These are phyloP conservation scores for Marasmius sp. DNA, from an alignment of 1,284 basidiomycete genomes.

Conservation along the genomic window DNA sequence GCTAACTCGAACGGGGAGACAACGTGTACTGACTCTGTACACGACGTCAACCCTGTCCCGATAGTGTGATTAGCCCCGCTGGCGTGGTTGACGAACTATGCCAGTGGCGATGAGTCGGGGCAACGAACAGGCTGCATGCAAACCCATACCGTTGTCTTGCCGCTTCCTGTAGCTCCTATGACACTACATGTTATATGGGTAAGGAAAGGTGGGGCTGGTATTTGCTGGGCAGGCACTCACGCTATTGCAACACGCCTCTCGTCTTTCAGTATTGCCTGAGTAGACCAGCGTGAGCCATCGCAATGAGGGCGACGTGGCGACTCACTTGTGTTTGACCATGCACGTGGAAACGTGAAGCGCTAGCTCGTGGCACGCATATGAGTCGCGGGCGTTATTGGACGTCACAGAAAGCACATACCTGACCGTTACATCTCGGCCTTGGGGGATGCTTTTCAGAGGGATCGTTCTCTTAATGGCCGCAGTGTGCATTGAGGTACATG, in stretches of 20 bases:
- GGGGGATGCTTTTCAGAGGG: neutral
- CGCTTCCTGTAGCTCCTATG: conserved; percentile 47
- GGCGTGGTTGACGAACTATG: conserved; percentile 36
- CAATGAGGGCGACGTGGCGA: too few species aligned
- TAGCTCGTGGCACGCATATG: neutral
- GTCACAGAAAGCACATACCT: neutral
- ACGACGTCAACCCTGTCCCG: conserved; percentile 30
- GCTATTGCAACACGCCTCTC: neutral
- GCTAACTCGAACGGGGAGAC: conserved; percentile 27
- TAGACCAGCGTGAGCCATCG: neutral
- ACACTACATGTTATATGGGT: conserved; percentile 23
- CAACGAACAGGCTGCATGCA: neutral
- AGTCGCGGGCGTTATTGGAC: neutral
- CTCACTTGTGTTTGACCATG: neutral
- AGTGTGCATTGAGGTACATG: too few species aligned
- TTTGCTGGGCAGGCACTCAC: neutral
- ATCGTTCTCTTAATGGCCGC: too few species aligned
- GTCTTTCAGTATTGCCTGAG: neutral
- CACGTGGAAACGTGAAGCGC: neutral
- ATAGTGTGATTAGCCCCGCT: conserved; percentile 29
- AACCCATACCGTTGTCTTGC: conserved; percentile 40
- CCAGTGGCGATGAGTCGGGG: neutral
- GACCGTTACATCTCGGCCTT: neutral
- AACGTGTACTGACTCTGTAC: conserved; percentile 27
- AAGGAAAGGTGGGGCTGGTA: too few species aligned